Evolutionary conservation across 2,329 filamentous ascomycete genomes (phyloP).

Genomic region (Simplicillium sp.): DNA sequence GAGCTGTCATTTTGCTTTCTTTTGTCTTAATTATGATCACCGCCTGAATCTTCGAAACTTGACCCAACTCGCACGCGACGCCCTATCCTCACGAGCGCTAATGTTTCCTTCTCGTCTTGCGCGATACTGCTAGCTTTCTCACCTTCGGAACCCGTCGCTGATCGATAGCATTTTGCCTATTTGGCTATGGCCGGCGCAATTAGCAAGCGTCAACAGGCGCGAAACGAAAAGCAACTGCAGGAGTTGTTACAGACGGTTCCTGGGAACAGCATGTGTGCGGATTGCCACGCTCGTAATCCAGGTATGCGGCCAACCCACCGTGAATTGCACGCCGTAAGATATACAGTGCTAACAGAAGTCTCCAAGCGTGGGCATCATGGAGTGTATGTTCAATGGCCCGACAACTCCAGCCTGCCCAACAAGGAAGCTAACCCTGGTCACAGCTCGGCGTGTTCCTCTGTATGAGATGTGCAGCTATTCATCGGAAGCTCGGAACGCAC

Average conservation of each 20-base stretch:
- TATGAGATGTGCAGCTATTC: constrained; percentile 91
- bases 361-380: constrained; percentile 87
- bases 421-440: constrained; percentile 3
- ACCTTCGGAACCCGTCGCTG: no score
- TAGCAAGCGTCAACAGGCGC: constrained; percentile 95
- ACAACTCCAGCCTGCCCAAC: constrained; percentile 5
- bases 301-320: constrained; percentile 41
- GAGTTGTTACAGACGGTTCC: constrained; percentile 75
- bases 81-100: no score
- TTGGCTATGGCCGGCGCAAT: constrained; percentile 58
- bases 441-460: constrained; percentile 93
- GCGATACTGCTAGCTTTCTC: no score
- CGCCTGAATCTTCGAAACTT: neutral
- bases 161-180: no score
- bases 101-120: no score
- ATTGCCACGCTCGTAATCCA: constrained; percentile 87
- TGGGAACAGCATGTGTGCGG: constrained; percentile 89
- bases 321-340: neutral
- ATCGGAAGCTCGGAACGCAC: constrained; percentile 94
- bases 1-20: neutral
- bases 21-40: neutral
- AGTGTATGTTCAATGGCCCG: constrained; percentile 52
- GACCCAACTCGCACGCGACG: no score
- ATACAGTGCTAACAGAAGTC: constrained; percentile 15
- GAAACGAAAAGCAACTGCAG: constrained; percentile 86